Evolutionary conservation across 2,329 filamentous ascomycete genomes (phyloP).

Genomic region (Teratosphaeria epicoccoides): DNA sequence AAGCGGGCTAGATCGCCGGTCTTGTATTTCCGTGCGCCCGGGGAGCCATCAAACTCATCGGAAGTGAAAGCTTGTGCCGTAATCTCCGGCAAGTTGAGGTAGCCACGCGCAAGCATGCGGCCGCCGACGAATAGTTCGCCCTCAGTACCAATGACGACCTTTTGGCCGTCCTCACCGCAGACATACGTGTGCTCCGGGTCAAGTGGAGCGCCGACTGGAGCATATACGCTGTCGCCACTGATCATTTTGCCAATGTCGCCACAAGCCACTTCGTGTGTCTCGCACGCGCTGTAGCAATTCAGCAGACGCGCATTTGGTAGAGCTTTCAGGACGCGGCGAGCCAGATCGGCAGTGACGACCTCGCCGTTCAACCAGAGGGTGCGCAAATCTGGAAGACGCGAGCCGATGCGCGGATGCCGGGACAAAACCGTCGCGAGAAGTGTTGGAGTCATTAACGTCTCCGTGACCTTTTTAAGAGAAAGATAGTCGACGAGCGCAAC

Average conservation of each 20-base stretch:
- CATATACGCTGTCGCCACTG: slow-evolving; percentile 53
- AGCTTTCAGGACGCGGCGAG: slow-evolving; percentile 54
- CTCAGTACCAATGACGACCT: slow-evolving; percentile 49
- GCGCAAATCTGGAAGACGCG: slow-evolving; percentile 53
- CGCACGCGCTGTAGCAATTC: slow-evolving; percentile 74
- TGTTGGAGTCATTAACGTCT: slow-evolving; percentile 76
- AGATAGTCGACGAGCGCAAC: slow-evolving; percentile 62
- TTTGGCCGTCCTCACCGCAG: slow-evolving; percentile 56
- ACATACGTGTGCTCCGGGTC: slow-evolving; percentile 62
- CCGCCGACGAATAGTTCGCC: slow-evolving; percentile 71
- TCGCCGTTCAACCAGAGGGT: slow-evolving; percentile 75
- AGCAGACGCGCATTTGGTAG: slow-evolving; percentile 60
- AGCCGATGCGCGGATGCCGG: slow-evolving; percentile 54
- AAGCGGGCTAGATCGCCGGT: slow-evolving; percentile 62
- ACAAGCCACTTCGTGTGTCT: slow-evolving; percentile 70
- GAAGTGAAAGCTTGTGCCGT: slow-evolving; percentile 61
- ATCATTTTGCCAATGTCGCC: slow-evolving; percentile 60
- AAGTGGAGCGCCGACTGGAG: slow-evolving; percentile 62
- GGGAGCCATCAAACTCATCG: slow-evolving; percentile 49
- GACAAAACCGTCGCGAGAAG: slow-evolving; percentile 64
- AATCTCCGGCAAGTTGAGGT: slow-evolving; percentile 68
- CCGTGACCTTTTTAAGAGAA: slow-evolving; percentile 55
- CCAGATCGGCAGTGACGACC: slow-evolving; percentile 69
- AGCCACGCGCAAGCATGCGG: slow-evolving; percentile 61
- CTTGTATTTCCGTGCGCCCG: slow-evolving; percentile 59